phyloP scores from a whole-genome alignment of 768 basidiomycete genomes.

The Gelatoporia subvermispora region DNA sequence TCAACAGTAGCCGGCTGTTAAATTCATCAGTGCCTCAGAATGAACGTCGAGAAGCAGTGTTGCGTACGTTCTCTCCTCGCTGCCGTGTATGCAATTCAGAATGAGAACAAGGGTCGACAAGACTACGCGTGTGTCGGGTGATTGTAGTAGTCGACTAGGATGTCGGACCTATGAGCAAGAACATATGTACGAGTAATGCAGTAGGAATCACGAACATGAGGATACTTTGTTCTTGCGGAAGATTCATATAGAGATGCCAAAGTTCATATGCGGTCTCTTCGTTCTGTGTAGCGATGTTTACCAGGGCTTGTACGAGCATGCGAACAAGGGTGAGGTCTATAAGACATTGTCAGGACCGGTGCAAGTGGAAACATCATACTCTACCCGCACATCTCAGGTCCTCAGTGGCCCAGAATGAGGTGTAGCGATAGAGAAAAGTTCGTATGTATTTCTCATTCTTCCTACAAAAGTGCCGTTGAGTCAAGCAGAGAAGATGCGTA shows the following conservation, averaged over 20 bases:
- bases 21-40: constrained; percentile 2
- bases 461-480: constrained; percentile 38
- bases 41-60: constrained; percentile 1
- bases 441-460: constrained; percentile 69
- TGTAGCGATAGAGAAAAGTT: constrained; percentile 63
- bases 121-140: constrained; percentile 57
- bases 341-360: constrained; percentile 1
- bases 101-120: constrained; percentile 65
- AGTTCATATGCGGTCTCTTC: constrained; percentile 48
- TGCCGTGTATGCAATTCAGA: constrained; percentile 64
- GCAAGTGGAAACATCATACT: neutral
- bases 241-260: constrained; percentile 61
- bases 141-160: constrained; percentile 46
- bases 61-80: constrained; percentile 50
- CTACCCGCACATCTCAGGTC: constrained; percentile 45
- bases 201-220: constrained; percentile 33
- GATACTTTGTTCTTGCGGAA: constrained; percentile 70
- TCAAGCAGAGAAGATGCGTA: neutral
- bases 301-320: constrained; percentile 70
- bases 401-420: constrained; percentile 69
- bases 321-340: constrained; percentile 61
- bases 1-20: constrained; percentile 47
- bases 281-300: constrained; percentile 80
- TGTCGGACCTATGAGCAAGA: neutral
- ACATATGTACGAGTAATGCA: neutral